Conservation (phyloP, 768 basidiomycete genomes). For the Pleurotus giganteus region DNA sequence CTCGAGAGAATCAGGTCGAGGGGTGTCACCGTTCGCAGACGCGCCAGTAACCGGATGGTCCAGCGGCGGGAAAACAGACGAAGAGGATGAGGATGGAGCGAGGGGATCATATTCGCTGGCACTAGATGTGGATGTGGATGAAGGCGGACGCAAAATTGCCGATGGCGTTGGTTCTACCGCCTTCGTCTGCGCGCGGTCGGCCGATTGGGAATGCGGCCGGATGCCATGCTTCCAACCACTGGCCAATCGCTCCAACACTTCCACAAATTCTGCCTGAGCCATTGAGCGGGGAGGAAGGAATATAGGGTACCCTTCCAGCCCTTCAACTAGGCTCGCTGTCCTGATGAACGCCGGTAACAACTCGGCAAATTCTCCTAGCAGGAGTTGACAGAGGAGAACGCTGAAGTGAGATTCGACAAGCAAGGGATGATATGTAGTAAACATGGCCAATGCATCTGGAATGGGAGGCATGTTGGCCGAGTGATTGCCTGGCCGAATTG, state of each 20-base stretch:
- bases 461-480: conserved; percentile 26
- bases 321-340: conserved; percentile 69
- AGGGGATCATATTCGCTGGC: conserved; percentile 13
- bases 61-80: conserved; percentile 9
- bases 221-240: conserved; percentile 70
- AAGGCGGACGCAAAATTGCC: conserved; percentile 21
- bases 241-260: conserved; percentile 79
- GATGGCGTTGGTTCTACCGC: conserved; percentile 39
- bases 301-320: conserved; percentile 85
- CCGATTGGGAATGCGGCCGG: conserved; percentile 51
- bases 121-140: conserved; percentile 20
- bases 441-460: conserved; percentile 54
- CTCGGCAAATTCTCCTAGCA: conserved; percentile 71
- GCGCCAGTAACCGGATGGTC: neutral
- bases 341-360: conserved; percentile 65
- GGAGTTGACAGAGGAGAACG: conserved; percentile 68
- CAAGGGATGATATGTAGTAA: conserved; percentile 89
- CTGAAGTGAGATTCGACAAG: conserved; percentile 86
- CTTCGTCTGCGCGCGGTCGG: conserved; percentile 29
- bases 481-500: conserved; percentile 61
- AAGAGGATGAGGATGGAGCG: conserved; percentile 13
- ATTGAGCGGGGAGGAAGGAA: conserved; percentile 86
- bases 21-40: conserved; percentile 14
- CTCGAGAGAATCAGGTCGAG: conserved; percentile 43
- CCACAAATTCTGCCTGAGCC: conserved; percentile 88